Evolutionary conservation across 805 yeast species (phyloP), one percentile per base, ranked within the genome.

Genomic region (Candida schatavii): DNA sequence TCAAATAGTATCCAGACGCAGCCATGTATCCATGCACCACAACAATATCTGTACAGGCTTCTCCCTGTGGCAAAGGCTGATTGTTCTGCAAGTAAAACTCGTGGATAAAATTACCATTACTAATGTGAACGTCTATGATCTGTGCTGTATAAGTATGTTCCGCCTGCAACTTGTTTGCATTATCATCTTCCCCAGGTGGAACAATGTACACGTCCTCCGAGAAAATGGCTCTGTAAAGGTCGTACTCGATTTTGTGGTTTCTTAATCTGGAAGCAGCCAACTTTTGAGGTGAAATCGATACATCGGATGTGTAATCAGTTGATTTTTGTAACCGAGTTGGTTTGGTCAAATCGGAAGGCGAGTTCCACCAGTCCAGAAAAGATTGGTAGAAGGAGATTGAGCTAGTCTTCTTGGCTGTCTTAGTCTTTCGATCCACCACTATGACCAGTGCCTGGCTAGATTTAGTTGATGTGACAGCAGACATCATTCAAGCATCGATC

Each of bases 21-120:
- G 74, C 74, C 74, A 69, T 68, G 47, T 68, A 69, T 4, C 74
- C 74, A 44, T 69, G 74, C 14, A 68, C 58, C 0, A 69, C 47
- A 6, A 69, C 73, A 3, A 66, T 38, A 14, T 36, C 35, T 14
- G 20, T 22, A 5, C 40, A 43, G 29, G 37, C 47, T 7, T 45
- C 52, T 0, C 53, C 49, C 4, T 39, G 41, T 5, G 31, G 25
- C 14, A 34, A 27, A 7, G 21, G 6, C 11, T 47, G 45, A 10
- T 23, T 14, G 11, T 46, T 48, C 35, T 49, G 55, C 14, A 69
- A 43, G 41, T 55, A 63, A 23, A 68, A 55, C 42, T 69, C 74
- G 44, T 69, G 74, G 33, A 69, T 62, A 23, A 52, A 54, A 18
- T 59, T 47, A 0, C 54, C 54, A 14, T 59, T 59, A 10, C 54